Percentiles rank a stretch among this genome's conserved stretches.
These are phyloP conservation scores for Capronia epimyces DNA, from an alignment of 2,329 filamentous ascomycete species.

Conservation along the genomic window DNA sequence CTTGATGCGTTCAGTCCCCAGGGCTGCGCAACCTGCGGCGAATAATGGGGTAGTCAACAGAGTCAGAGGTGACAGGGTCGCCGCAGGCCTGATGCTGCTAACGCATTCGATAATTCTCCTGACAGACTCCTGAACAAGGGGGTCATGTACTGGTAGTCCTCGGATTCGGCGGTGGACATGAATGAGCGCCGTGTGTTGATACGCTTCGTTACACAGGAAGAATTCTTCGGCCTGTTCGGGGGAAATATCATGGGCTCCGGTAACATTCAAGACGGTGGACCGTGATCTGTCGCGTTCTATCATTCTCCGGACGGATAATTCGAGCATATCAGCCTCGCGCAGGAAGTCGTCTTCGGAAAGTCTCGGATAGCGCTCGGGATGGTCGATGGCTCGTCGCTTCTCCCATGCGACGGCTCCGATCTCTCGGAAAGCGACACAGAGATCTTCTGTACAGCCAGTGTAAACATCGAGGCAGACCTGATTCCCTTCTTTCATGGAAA, in stretches of 20 bases:
- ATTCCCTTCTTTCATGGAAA: not conserved
- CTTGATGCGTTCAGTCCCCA: constrained; percentile 1
- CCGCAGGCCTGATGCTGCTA: constrained; percentile 36
- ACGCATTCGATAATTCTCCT: constrained; percentile 38
- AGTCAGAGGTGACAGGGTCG: constrained; percentile 39
- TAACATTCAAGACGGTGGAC: constrained; percentile 33
- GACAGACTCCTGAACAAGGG: constrained; percentile 10
- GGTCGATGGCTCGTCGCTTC: not conserved
- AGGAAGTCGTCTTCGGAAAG: constrained; percentile 12
- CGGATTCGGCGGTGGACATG: constrained; percentile 39
- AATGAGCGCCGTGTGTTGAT: constrained; percentile 42
- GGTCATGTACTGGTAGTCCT: constrained; percentile 26
- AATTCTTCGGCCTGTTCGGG: constrained; percentile 33
- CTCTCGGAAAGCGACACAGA: constrained; percentile 4
- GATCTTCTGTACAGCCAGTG: constrained; percentile 10
- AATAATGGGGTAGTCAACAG: constrained; percentile 43
- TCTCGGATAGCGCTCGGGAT: not conserved
- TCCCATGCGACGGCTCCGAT: constrained; percentile 13
- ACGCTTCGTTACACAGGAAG: constrained; percentile 40
- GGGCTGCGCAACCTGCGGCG: constrained; percentile 34
- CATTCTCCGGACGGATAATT: constrained; percentile 26
- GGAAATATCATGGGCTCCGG: no score
- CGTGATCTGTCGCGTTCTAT: constrained; percentile 22
- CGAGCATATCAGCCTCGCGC: constrained; percentile 33
- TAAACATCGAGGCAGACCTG: constrained; percentile 9